A percentile compares a stretch with the other conserved stretches of the same genome.
phyloP scores from a whole-genome alignment of 495 filamentous ascomycete species.

The Diplogelasinospora grovesii region DNA sequence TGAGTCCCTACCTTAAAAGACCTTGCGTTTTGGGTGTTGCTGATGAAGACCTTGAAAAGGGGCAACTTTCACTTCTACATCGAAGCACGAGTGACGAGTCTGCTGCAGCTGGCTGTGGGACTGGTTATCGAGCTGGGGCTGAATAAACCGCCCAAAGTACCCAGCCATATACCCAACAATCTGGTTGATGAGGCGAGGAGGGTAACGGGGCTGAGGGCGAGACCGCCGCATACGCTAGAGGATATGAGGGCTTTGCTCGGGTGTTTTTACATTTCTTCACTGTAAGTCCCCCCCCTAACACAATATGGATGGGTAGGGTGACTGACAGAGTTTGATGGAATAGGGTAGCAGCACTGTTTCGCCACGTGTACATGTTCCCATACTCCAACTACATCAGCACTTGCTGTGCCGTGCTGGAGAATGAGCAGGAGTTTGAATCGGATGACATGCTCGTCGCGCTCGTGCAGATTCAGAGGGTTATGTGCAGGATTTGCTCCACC shows the following conservation, averaged over 20 bases:
- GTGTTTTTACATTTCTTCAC: slow-evolving; percentile 13
- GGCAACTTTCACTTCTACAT: slow-evolving; percentile 17
- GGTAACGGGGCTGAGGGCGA: slow-evolving; percentile 1
- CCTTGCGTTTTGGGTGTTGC: neutral
- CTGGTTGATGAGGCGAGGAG: slow-evolving; percentile 9
- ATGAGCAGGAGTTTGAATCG: slow-evolving; percentile 6
- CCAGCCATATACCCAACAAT: neutral
- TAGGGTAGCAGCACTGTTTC: slow-evolving; percentile 14
- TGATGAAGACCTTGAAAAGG: slow-evolving; percentile 3
- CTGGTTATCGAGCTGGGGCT: slow-evolving; percentile 18
- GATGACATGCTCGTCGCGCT: slow-evolving; percentile 15
- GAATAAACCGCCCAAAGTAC: slow-evolving; percentile 7
- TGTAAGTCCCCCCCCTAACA: too few species aligned
- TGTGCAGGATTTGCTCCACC: slow-evolving; percentile 4
- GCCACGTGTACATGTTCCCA: slow-evolving; percentile 9
- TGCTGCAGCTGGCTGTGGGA: slow-evolving; percentile 15
- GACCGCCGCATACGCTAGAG: slow-evolving; percentile 8
- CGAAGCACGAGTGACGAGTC: slow-evolving; percentile 12
- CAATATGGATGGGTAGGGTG: too few species aligned
- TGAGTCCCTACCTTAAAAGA: slow-evolving; percentile 1
- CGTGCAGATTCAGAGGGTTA: slow-evolving; percentile 15
- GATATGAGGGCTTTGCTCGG: slow-evolving; percentile 21
- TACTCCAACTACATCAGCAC: slow-evolving; percentile 12
- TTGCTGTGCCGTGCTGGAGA: slow-evolving; percentile 16
- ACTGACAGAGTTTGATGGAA: too few species aligned